phyloP scores from a whole-genome alignment of 83 land plant species.

The Isoetes engelmannii region DNA sequence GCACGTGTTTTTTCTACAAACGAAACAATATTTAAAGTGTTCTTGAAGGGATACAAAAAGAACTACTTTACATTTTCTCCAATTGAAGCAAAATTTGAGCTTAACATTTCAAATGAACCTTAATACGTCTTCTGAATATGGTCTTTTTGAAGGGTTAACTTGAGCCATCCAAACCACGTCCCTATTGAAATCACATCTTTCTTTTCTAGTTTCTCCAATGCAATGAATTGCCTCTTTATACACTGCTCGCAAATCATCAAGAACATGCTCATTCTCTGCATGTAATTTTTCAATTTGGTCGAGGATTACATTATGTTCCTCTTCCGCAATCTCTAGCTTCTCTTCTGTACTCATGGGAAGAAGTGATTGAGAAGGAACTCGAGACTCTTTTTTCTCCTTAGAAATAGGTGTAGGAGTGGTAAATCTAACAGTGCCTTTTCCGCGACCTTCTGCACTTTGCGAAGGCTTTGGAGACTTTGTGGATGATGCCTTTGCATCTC shows the following conservation, averaged over 20 bases:
- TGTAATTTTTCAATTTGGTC: conserved; percentile 6
- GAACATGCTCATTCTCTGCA: conserved; percentile 18
- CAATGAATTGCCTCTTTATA: conserved; percentile 14
- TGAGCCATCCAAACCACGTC: conserved; percentile 16
- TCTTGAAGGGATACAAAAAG: background rate
- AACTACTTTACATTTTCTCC: background rate
- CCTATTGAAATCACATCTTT: conserved; percentile 15
- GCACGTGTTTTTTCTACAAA: background rate
- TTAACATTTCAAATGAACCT: conserved; percentile 1
- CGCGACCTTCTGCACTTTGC: conserved; percentile 13
- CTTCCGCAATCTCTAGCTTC: conserved; percentile 21
- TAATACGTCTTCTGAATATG: conserved; percentile 13
- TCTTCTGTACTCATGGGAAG: conserved; percentile 23
- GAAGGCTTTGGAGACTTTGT: background rate
- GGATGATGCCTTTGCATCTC: conserved; percentile 8
- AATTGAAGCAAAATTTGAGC: no score
- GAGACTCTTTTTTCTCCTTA: background rate
- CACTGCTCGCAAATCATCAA: conserved; percentile 21
- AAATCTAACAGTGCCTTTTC: conserved; percentile 9
- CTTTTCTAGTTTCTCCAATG: conserved; percentile 16
- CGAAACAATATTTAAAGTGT: background rate
- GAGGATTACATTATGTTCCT: conserved; percentile 9
- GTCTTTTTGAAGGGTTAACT: conserved; percentile 3
- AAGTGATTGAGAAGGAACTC: background rate
- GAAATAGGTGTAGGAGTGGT: background rate